Evolutionary conservation across 441 rosid genomes (phyloP), one percentile per base, ranked within the genome.

Genomic region (Pelargonium myrrhifolium): DNA sequence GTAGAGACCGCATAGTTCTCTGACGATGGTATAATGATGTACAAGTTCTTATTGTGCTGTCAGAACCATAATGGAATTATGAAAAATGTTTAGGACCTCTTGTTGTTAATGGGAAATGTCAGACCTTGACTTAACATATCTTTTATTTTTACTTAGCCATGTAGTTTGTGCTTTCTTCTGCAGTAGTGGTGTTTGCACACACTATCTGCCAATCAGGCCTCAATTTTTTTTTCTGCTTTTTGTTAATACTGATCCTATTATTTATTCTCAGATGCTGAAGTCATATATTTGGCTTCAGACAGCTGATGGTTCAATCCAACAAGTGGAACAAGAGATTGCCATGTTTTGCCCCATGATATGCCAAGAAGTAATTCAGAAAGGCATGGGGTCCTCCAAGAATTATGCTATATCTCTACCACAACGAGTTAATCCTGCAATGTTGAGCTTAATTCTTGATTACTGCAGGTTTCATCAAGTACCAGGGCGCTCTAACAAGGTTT

Each of bases 281-380:
- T 82, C 92, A 9, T 87, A 78, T 72, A 74, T 87, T 67, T 87
- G 92, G 92, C 83, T 87, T 40, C 89, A 85, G 78, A 87, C 92
- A 67, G 79, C 82, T 53, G 89, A 87, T 74, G 89, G 89, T 40
- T 83, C 86, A 60, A 83, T 83, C 70, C 92, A 87, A 67, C 92
- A 85, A 87, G 87, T 87, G 11, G 92, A 87, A 75, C 83, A 87
- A 77, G 92, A 85, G 76, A 89, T 83, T 70, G 92, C 92, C 73
- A 87, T 83, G 89, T 87, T 81, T 75, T 85, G 89, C 78, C 92
- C 92, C 31, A 71, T 85, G 83, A 87, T 85, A 74, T 80, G 88
- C 68, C 80, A 66, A 61, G 88, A 87, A 78, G 77, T 85, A 68
- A 68, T 82, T 74, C 84, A 82, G 64, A 83, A 71, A 9, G 84